Evolutionary conservation across 495 filamentous ascomycete species (phyloP).

Genomic region (Lichenothelia convexa): DNA sequence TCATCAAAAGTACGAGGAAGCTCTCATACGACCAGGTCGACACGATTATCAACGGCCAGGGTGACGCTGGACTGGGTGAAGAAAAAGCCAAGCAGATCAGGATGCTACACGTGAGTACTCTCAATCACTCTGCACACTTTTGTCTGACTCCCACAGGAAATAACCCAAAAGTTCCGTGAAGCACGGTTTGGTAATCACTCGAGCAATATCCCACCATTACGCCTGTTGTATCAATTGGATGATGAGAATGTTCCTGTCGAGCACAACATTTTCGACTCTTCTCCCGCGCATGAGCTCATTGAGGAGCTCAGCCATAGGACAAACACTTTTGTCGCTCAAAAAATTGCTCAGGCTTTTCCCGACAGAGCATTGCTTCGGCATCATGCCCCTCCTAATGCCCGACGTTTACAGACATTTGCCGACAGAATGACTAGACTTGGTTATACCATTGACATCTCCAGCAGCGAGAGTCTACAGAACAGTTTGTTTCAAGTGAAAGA

Average conservation of each 20-base stretch:
- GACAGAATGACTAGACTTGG: constrained; percentile 86
- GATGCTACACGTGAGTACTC: constrained; percentile 50
- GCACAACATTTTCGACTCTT: constrained; percentile 87
- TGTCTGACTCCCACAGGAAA: constrained; percentile 31
- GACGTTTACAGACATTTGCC: constrained; percentile 74
- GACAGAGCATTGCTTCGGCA: constrained; percentile 86
- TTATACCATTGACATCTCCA: constrained; percentile 70
- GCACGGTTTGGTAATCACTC: constrained; percentile 61
- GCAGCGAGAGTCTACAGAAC: constrained; percentile 78
- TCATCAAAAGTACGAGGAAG: constrained; percentile 79
- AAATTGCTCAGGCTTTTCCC: constrained; percentile 56
- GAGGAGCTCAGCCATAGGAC: constrained; percentile 88
- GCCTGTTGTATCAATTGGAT: constrained; percentile 83
- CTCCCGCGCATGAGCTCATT: constrained; percentile 74
- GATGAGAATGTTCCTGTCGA: constrained; percentile 96
- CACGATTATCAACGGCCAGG: constrained; percentile 44
- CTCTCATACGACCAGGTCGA: constrained; percentile 74
- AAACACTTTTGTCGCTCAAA: constrained; percentile 75
- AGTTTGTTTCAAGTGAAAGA: constrained; percentile 85
- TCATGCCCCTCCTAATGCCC: constrained; percentile 65
- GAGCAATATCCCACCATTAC: constrained; percentile 62
- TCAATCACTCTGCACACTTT: background rate
- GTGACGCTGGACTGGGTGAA: constrained; percentile 37
- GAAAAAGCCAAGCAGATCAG: constrained; percentile 52
- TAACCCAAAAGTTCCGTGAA: constrained; percentile 78